Evolutionary conservation across 2,329 filamentous ascomycete genomes (phyloP).

Genomic region (Talaromyces verruculosus): DNA sequence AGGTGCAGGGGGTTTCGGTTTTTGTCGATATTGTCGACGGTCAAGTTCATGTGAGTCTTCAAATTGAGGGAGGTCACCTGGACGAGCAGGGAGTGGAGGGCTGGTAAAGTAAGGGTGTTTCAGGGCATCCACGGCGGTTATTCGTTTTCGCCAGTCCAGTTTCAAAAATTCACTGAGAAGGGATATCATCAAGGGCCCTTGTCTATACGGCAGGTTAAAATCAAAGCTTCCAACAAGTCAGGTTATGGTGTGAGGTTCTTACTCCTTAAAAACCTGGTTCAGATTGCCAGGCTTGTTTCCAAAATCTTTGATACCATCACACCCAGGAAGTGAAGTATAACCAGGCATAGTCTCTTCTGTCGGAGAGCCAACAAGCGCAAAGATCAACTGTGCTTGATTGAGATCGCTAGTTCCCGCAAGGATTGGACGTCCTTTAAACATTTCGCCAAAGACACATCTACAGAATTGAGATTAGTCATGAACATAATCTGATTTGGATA

Average conservation of each 20-base stretch:
- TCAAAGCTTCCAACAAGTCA: not conserved
- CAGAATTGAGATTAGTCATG: not conserved
- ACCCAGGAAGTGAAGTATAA: constrained; percentile 79
- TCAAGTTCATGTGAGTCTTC: constrained; percentile 98
- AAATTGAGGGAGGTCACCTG: constrained; percentile 84
- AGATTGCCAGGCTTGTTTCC: constrained; percentile 65
- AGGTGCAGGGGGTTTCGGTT: constrained; percentile 74
- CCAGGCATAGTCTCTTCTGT: constrained; percentile 91
- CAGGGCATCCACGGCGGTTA: constrained; percentile 91
- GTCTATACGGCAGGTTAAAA: constrained; percentile 41
- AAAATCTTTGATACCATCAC: constrained; percentile 68
- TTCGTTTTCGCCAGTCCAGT: constrained; percentile 82
- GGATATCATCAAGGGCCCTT: constrained; percentile 70
- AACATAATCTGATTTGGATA: not conserved
- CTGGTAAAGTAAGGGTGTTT: constrained; percentile 89
- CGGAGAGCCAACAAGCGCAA: constrained; percentile 85
- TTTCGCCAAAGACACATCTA: constrained; percentile 97
- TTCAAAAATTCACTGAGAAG: constrained; percentile 79
- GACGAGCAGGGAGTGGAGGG: constrained; percentile 72
- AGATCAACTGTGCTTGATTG: constrained; percentile 91
- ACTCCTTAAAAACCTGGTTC: constrained; percentile 71
- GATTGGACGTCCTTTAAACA: constrained; percentile 92
- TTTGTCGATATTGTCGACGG: constrained; percentile 81
- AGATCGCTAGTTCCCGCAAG: constrained; percentile 83
- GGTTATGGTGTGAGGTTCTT: constrained; percentile 29